Percentiles rank a stretch among this genome's conserved stretches.
These are phyloP conservation scores for Globisporangium heterothallicum DNA, from an alignment of 352 stramenopile genomes.

Conservation along the genomic window DNA sequence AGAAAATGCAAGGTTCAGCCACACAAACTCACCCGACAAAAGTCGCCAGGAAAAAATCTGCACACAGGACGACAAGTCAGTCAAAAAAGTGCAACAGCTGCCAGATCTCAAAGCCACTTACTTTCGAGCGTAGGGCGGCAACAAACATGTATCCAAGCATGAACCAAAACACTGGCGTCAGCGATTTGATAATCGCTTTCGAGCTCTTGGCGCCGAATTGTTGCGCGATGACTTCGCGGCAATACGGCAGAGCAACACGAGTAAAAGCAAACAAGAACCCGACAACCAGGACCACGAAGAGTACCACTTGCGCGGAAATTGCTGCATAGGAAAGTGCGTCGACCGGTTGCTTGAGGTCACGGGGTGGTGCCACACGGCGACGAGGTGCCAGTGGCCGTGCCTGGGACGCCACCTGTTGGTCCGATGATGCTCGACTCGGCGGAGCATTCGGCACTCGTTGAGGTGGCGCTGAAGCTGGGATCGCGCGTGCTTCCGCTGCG, in stretches of 20 bases:
- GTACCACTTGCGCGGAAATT: constrained; percentile 15
- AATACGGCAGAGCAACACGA: constrained; percentile 21
- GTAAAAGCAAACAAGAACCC: constrained; percentile 4
- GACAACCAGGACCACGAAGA: constrained; percentile 9
- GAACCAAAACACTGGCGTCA: constrained; percentile 57
- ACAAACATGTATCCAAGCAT: constrained; percentile 43
- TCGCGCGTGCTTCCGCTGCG: neutral
- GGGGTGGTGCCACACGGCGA: neutral
- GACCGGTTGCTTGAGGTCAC: constrained; percentile 7
- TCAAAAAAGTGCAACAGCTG: neutral
- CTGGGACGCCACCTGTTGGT: neutral
- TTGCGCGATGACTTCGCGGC: constrained; percentile 13
- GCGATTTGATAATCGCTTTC: constrained; percentile 20
- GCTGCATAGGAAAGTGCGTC: constrained; percentile 4
- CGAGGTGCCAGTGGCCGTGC: neutral
- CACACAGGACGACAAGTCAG: neutral
- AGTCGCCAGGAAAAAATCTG: constrained; percentile 54
- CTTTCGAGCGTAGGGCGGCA: constrained; percentile 31
- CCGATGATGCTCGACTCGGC: neutral
- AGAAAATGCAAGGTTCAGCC: constrained; percentile 18
- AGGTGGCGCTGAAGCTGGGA: neutral
- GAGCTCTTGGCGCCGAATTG: constrained; percentile 24
- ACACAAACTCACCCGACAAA: constrained; percentile 37
- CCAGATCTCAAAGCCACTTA: constrained; percentile 4
- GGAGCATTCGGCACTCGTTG: neutral